Evolutionary conservation across 2,329 filamentous ascomycete genomes (phyloP), one percentile per base, ranked within the genome.

Genomic region (Ophiostoma quercus): DNA sequence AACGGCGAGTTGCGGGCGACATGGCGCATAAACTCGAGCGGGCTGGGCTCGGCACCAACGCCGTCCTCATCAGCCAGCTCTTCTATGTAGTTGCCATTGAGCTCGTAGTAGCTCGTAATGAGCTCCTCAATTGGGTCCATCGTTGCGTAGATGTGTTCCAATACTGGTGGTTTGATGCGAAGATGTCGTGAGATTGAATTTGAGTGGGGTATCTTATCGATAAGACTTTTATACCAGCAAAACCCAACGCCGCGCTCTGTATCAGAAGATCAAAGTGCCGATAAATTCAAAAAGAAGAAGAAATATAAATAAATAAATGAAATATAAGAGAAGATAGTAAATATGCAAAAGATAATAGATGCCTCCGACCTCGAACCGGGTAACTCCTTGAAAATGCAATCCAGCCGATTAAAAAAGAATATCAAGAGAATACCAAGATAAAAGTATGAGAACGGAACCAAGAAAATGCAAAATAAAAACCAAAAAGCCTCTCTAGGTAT

Each of bases 1-100:
- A 94, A 94, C 0, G 92, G 92, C 0, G 87, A 85, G 76, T 94
- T 95, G 47, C 82, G 84, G 19, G 89, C 84, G 25, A 94, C 90
- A 78, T 88, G 90, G 75, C 90, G 86, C 87, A 93, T 90, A 77
- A 94, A 94, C 76, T 94, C 89, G 6, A 95, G 84, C 0, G 92
- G 85, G 37, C 88, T 91, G 3, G 92, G 92, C 67, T 89, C 86
- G 65, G 12, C 34, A 9, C 60, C 60, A 2, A 37, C 62, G 34
- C 62, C 62, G 34, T 65, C 34, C 25, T 41, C 51, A 32, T 72
- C 81, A 16, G 81, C 62, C 2, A 93, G 82, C 74, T 88, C 87
- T 65, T 90, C 85, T 70, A 93, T 82, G 19, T 75, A 74, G 29
- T 80, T 77, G 70, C 83, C 78, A 76, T 94, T 94, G 69, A 94